phyloP scores from a whole-genome alignment of 345 rosid genomes.

The Mangifera indica region DNA sequence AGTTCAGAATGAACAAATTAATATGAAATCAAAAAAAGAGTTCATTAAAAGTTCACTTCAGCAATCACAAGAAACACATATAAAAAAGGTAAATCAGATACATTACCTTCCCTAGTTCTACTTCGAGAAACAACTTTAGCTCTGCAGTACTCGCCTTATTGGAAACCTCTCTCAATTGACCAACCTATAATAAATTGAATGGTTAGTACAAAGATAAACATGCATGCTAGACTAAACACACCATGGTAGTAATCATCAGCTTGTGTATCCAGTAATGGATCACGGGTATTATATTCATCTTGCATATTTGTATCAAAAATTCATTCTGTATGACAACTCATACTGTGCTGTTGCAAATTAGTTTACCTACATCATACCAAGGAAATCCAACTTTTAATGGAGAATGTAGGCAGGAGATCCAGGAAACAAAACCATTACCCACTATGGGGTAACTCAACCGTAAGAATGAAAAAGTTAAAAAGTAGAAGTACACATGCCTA shows the following conservation, averaged over 20 bases:
- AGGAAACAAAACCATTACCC: not conserved
- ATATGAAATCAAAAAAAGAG: not conserved
- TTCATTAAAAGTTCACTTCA: conserved; percentile 14
- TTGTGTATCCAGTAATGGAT: not conserved
- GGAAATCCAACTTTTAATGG: not conserved
- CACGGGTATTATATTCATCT: too few relatives aligned
- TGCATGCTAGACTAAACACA: not conserved
- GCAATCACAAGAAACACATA: conserved; percentile 8
- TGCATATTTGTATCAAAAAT: not conserved
- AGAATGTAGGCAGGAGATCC: not conserved
- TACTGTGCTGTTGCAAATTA: not conserved
- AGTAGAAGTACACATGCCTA: not conserved
- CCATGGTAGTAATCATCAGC: not conserved
- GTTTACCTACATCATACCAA: not conserved
- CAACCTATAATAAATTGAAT: conserved; percentile 55
- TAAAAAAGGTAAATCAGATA: conserved; percentile 9
- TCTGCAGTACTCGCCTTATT: conserved; percentile 83
- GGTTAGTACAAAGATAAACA: not conserved
- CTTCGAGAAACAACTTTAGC: conserved; percentile 84
- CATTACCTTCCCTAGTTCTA: conserved; percentile 66
- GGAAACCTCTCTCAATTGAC: conserved; percentile 84
- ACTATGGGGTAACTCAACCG: not conserved
- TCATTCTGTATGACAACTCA: not conserved
- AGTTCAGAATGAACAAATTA: conserved; percentile 8
- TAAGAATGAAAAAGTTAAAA: not conserved